Conservation (phyloP, 2,329 filamentous ascomycete genomes). For the Aspergillus candidus region DNA sequence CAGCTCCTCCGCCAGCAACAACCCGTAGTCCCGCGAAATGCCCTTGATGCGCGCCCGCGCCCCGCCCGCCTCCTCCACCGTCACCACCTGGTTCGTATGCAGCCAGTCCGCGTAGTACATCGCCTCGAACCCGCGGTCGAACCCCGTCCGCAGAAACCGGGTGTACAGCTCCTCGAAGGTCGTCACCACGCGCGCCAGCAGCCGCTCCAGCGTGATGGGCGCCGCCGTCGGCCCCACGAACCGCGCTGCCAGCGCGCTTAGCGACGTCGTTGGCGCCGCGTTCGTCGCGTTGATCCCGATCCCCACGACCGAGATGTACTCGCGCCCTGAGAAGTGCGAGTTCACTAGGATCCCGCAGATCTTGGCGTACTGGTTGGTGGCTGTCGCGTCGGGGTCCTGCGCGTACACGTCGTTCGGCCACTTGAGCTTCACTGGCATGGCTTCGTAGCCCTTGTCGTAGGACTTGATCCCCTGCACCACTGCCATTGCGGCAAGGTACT, state of each 20-base stretch:
- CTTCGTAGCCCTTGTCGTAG: slow-evolving; percentile 70
- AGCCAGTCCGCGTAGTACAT: slow-evolving; percentile 81
- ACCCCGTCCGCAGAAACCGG: slow-evolving; percentile 68
- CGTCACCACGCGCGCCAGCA: slow-evolving; percentile 74
- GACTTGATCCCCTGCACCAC: slow-evolving; percentile 74
- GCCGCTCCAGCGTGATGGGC: slow-evolving; percentile 66
- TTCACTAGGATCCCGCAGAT: slow-evolving; percentile 92
- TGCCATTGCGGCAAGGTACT: slow-evolving; percentile 86
- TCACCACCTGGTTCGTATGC: slow-evolving; percentile 68
- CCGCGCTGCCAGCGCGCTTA: slow-evolving; percentile 61
- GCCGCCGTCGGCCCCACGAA: slow-evolving; percentile 38
- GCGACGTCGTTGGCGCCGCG: slow-evolving; percentile 74
- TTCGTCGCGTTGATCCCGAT: slow-evolving; percentile 85
- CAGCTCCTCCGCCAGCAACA: slow-evolving; percentile 78
- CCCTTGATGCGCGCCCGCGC: slow-evolving; percentile 71
- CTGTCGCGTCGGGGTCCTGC: slow-evolving; percentile 54
- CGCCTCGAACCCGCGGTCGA: slow-evolving; percentile 64
- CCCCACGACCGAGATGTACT: slow-evolving; percentile 80
- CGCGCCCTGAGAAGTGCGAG: slow-evolving; percentile 67
- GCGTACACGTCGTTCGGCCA: slow-evolving; percentile 97
- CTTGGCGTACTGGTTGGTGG: slow-evolving; percentile 62
- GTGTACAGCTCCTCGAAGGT: slow-evolving; percentile 71
- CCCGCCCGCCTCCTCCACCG: slow-evolving; percentile 73
- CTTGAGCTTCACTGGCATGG: slow-evolving; percentile 78
- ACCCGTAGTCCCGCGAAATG: slow-evolving; percentile 85